Evolutionary conservation across 768 basidiomycete genomes (phyloP).

Genomic region (Phaffia australis): DNA sequence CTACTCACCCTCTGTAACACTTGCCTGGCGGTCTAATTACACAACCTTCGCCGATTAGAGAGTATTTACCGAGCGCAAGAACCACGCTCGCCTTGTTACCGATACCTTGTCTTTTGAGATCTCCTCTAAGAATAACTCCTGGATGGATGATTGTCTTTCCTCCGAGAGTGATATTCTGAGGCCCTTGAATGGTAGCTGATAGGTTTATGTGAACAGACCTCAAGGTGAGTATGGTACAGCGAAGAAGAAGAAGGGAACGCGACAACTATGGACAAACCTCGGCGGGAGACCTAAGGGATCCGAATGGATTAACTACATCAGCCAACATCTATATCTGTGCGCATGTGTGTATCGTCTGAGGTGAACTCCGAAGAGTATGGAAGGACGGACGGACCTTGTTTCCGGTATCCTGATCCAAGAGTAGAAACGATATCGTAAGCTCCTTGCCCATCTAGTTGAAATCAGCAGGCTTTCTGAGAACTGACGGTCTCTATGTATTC

Average conservation of each 20-base stretch:
- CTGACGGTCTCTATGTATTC: constrained; percentile 80
- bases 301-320: background rate
- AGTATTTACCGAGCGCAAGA: constrained; percentile 85
- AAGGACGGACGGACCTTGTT: constrained; percentile 59
- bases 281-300: constrained; percentile 18
- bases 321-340: too few relatives aligned
- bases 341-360: background rate
- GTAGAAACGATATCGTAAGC: background rate
- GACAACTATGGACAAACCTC: constrained; percentile 12
- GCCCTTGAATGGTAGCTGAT: constrained; percentile 81
- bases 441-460: background rate
- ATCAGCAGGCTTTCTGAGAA: background rate
- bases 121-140: constrained; percentile 83
- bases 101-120: constrained; percentile 74
- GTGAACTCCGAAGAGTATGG: background rate
- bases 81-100: constrained; percentile 71
- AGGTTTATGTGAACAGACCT: background rate
- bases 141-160: constrained; percentile 93
- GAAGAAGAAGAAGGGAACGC: background rate
- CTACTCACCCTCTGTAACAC: constrained; percentile 41
- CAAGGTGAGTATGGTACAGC: background rate
- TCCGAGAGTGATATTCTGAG: constrained; percentile 91
- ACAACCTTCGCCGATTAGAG: constrained; percentile 75
- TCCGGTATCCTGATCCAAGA: constrained; percentile 61
- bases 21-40: constrained; percentile 51